Percentiles rank a stretch among this genome's conserved stretches.
Evolutionary conservation across 768 basidiomycete genomes (phyloP).

Genomic region (Scleroderma citrinum): DNA sequence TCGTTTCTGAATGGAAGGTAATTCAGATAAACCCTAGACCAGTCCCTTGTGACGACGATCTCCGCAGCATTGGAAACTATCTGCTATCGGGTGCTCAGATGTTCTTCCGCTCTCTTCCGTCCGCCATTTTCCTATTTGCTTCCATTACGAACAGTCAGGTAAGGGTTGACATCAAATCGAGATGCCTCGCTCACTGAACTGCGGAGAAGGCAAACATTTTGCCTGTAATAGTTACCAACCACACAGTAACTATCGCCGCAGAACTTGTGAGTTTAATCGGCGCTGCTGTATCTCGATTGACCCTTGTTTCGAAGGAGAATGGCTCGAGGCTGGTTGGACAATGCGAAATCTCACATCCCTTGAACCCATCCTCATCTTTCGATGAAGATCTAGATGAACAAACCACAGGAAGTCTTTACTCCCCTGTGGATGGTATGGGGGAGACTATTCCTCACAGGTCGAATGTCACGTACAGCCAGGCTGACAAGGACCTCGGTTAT

Average conservation of each 20-base stretch:
- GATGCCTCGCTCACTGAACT: slow-evolving; percentile 9
- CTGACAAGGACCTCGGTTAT: slow-evolving; percentile 43
- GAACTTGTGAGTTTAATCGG: slow-evolving; percentile 51
- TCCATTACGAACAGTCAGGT: slow-evolving; percentile 80
- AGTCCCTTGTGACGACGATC: slow-evolving; percentile 1
- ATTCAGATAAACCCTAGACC: slow-evolving; percentile 4
- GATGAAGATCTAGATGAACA: slow-evolving; percentile 24
- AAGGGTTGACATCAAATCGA: slow-evolving; percentile 10
- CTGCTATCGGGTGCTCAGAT: slow-evolving; percentile 84
- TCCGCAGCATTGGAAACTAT: slow-evolving; percentile 76
- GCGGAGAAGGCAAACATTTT: slow-evolving; percentile 62
- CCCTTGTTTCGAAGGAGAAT: slow-evolving; percentile 47
- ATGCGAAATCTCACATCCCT: slow-evolving; percentile 90
- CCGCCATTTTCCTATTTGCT: slow-evolving; percentile 90
- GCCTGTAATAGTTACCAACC: slow-evolving; percentile 89
- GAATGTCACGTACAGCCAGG: slow-evolving; percentile 64
- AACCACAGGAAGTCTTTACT: slow-evolving; percentile 35
- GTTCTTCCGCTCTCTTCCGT: slow-evolving; percentile 89
- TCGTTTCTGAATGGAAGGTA: slow-evolving; percentile 88
- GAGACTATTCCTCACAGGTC: slow-evolving; percentile 40
- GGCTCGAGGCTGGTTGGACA: slow-evolving; percentile 80
- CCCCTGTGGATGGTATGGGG: slow-evolving; percentile 51
- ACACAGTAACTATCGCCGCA: slow-evolving; percentile 92
- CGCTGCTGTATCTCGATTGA: slow-evolving; percentile 42
- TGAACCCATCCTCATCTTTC: slow-evolving; percentile 29